Evolutionary conservation across 2,329 filamentous ascomycete genomes (phyloP).

Genomic region (Trichoderma gracile): DNA sequence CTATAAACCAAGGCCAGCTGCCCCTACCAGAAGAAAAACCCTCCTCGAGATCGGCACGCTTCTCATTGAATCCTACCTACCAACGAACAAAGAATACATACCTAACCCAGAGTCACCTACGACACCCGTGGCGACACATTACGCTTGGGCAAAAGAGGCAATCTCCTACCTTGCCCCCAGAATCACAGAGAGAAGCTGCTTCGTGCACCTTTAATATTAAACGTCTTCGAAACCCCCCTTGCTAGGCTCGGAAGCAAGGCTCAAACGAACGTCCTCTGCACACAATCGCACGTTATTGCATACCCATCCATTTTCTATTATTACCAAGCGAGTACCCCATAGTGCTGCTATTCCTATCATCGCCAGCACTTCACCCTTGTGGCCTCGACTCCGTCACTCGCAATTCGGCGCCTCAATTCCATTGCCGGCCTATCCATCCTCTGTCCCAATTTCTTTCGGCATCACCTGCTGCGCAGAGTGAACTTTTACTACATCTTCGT

Average conservation of each 20-base stretch:
- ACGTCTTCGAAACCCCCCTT: conserved; percentile 9
- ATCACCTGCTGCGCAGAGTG: conserved; percentile 16
- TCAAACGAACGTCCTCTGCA: background rate
- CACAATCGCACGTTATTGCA: background rate
- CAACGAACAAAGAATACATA: no score
- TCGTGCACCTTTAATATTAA: conserved; percentile 24
- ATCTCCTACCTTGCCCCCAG: conserved; percentile 17
- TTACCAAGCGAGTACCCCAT: conserved; percentile 10
- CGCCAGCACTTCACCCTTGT: background rate
- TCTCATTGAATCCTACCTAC: no score
- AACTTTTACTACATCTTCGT: background rate
- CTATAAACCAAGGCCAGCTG: conserved; percentile 6
- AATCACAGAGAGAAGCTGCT: conserved; percentile 13
- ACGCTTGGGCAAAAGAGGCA: conserved; percentile 22
- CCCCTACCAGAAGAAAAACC: no score
- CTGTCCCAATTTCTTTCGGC: conserved; percentile 8
- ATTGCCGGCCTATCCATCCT: background rate
- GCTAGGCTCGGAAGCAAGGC: conserved; percentile 9
- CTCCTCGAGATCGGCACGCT: no score
- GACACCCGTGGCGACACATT: conserved; percentile 10
- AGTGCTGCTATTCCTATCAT: conserved; percentile 14
- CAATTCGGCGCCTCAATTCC: background rate
- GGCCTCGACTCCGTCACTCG: conserved; percentile 2
- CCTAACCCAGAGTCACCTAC: background rate
- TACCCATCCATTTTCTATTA: conserved; percentile 8